Conservation (phyloP, 2,329 filamentous ascomycete genomes). For the Akanthomyces uredinophilus region DNA sequence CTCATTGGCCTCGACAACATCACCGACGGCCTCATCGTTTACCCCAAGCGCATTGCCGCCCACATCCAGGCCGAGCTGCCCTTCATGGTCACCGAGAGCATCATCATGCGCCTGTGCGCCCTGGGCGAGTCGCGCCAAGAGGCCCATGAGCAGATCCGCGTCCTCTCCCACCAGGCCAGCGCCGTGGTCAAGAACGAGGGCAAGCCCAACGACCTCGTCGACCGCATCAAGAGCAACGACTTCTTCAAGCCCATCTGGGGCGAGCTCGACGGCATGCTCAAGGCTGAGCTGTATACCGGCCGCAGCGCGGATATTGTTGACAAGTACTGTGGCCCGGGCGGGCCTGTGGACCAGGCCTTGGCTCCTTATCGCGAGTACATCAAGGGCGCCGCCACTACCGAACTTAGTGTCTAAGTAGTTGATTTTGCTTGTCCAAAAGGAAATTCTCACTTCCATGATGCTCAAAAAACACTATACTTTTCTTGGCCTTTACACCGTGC, state of each 20-base stretch:
- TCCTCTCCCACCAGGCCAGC: slow-evolving; percentile 72
- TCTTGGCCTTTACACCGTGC: no score
- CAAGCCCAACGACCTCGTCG: slow-evolving; percentile 74
- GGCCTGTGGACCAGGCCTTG: slow-evolving; percentile 35
- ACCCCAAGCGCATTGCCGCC: slow-evolving; percentile 65
- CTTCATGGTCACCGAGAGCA: slow-evolving; percentile 67
- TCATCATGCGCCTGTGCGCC: slow-evolving; percentile 73
- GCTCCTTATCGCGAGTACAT: slow-evolving; percentile 34
- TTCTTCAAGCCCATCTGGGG: slow-evolving; percentile 72
- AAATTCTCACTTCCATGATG: no score
- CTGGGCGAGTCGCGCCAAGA: slow-evolving; percentile 71
- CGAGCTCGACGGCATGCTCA: slow-evolving; percentile 64
- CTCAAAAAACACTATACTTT: no score
- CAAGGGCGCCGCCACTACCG: slow-evolving; percentile 27
- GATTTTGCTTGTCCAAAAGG: no score
- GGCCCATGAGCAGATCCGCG: slow-evolving; percentile 80
- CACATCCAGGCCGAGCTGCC: slow-evolving; percentile 73
- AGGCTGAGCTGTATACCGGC: slow-evolving; percentile 50
- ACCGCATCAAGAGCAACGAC: slow-evolving; percentile 63
- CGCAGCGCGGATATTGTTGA: slow-evolving; percentile 43
- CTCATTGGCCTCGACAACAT: slow-evolving; percentile 65
- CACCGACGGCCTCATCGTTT: slow-evolving; percentile 66
- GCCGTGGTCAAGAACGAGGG: slow-evolving; percentile 56
- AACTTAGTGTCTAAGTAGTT: slow-evolving; percentile 32
- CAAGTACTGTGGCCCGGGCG: slow-evolving; percentile 36